A percentile compares a stretch with the other conserved stretches of the same genome.
Evolutionary conservation across 106 monocot species (phyloP).

Genomic region (Narthecium ossifragum): DNA sequence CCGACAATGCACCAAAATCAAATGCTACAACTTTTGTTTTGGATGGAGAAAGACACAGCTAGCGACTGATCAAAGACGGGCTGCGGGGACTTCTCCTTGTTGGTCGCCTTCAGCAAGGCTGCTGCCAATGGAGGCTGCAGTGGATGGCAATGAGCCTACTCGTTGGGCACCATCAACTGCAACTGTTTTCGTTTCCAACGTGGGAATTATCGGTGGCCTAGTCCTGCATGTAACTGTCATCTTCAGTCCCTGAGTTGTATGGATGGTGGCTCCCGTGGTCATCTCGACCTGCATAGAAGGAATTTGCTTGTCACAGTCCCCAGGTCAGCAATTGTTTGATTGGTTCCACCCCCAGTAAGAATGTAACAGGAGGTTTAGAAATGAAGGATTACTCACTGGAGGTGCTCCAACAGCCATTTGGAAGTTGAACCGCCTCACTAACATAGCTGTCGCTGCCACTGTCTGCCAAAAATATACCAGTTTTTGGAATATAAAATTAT

Average conservation of each 20-base stretch:
- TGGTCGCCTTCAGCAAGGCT: slow-evolving; percentile 20
- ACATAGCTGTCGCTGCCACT: slow-evolving; percentile 79
- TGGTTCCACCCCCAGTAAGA: not conserved
- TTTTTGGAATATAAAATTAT: not conserved
- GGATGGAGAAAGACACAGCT: too few species aligned
- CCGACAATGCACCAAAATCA: too few species aligned
- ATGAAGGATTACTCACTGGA: slow-evolving; percentile 34
- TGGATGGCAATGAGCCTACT: not conserved
- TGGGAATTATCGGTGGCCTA: slow-evolving; percentile 52
- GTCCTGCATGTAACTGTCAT: slow-evolving; percentile 79
- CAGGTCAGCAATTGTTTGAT: not conserved
- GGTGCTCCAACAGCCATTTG: slow-evolving; percentile 76
- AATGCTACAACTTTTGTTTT: too few species aligned
- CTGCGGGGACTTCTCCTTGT: slow-evolving; percentile 33
- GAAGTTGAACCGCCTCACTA: slow-evolving; percentile 83
- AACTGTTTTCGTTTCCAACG: slow-evolving; percentile 27
- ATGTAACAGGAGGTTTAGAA: too few species aligned
- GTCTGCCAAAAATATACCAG: slow-evolving; percentile 34
- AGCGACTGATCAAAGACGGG: not conserved
- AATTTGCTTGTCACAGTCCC: not conserved
- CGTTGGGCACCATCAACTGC: slow-evolving; percentile 9
- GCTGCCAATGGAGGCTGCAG: not conserved
- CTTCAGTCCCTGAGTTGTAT: slow-evolving; percentile 77
- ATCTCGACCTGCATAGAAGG: slow-evolving; percentile 64
- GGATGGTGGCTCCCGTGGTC: slow-evolving; percentile 97